A percentile compares a stretch with the other conserved stretches of the same genome.
These are phyloP conservation scores for Aspergillus aculeatus DNA, from an alignment of 2,329 filamentous ascomycete genomes.

Conservation along the genomic window DNA sequence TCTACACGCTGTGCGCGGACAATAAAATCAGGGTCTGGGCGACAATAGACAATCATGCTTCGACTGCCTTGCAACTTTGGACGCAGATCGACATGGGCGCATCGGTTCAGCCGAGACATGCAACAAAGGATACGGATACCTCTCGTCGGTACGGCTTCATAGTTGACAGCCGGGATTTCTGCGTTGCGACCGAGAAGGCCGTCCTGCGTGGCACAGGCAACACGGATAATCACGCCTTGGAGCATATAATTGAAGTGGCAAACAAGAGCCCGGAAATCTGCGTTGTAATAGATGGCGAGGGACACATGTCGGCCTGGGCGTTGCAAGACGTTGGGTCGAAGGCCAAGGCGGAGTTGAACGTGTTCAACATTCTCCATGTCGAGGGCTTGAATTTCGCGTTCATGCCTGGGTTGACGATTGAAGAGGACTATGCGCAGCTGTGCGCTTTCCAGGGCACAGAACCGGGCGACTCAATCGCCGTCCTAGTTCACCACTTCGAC, in stretches of 20 bases:
- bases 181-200: slow-evolving; percentile 71
- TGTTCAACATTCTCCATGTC: slow-evolving; percentile 85
- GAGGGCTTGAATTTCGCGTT: slow-evolving; percentile 54
- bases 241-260: slow-evolving; percentile 81
- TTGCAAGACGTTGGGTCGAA: slow-evolving; percentile 81
- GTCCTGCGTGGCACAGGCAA: slow-evolving; percentile 62
- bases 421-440: slow-evolving; percentile 65
- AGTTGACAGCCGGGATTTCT: slow-evolving; percentile 77
- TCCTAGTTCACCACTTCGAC: slow-evolving; percentile 82
- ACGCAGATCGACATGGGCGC: slow-evolving; percentile 72
- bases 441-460: slow-evolving; percentile 68
- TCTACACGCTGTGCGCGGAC: slow-evolving; percentile 87
- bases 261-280: slow-evolving; percentile 85
- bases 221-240: slow-evolving; percentile 69
- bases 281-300: slow-evolving; percentile 76
- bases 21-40: slow-evolving; percentile 81
- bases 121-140: slow-evolving; percentile 39
- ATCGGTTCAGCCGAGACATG: slow-evolving; percentile 62
- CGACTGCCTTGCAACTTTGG: slow-evolving; percentile 75
- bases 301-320: slow-evolving; percentile 88
- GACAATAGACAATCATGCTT: slow-evolving; percentile 67
- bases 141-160: slow-evolving; percentile 70
- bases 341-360: slow-evolving; percentile 61
- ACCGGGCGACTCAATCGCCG: slow-evolving; percentile 62
- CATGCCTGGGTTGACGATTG: slow-evolving; percentile 25